A percentile compares a stretch with the other conserved stretches of the same genome.
Conservation (phyloP, 2,329 filamentous ascomycete genomes). For the Ascochyta koolunga region DNA sequence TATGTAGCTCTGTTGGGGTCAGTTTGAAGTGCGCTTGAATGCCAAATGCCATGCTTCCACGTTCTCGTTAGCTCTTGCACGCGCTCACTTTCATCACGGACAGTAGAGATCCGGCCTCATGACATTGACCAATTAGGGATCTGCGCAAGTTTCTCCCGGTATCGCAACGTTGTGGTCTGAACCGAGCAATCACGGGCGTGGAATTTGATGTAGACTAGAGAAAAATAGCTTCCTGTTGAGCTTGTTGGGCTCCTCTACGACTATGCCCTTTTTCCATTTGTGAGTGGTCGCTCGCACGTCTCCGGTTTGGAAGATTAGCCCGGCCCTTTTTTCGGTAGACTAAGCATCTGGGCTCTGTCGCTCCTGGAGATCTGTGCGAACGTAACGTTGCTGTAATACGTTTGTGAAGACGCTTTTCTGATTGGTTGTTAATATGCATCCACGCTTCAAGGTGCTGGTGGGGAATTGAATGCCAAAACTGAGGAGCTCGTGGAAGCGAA, state of each 20-base stretch:
- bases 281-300: slow-evolving; percentile 5
- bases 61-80: not conserved
- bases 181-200: not conserved
- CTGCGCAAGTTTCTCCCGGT: slow-evolving; percentile 7
- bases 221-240: slow-evolving; percentile 1
- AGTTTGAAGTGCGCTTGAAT: not conserved
- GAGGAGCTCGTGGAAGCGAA: slow-evolving; percentile 1
- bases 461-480: not conserved
- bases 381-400: not conserved
- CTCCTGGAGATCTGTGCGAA: slow-evolving; percentile 10
- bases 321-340: slow-evolving; percentile 14
- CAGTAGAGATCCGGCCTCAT: not conserved
- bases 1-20: not conserved
- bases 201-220: not conserved
- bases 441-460: not conserved
- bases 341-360: slow-evolving; percentile 15
- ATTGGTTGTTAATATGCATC: not conserved
- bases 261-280: slow-evolving; percentile 6
- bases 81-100: not conserved
- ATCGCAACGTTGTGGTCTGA: not conserved
- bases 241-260: slow-evolving; percentile 3
- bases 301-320: slow-evolving; percentile 7
- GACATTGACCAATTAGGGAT: slow-evolving; percentile 1
- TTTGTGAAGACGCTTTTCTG: not conserved
- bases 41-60: not conserved